Evolutionary conservation across 169 alveolate species (phyloP).

Genomic region (Cystoisospora suis): DNA sequence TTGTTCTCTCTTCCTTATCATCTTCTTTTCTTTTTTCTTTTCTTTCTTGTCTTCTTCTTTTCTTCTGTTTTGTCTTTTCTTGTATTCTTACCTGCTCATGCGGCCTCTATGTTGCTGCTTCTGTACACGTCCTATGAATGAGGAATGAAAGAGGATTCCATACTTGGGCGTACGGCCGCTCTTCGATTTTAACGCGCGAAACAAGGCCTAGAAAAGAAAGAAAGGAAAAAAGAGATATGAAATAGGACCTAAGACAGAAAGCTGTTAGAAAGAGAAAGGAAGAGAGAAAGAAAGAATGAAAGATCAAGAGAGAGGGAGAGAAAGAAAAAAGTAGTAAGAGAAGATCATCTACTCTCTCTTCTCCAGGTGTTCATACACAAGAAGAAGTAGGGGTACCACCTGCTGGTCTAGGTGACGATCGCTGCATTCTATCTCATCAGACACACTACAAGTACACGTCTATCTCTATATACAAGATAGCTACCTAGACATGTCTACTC

Average conservation of each 20-base stretch:
- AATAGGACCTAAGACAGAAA: background rate
- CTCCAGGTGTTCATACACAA: background rate
- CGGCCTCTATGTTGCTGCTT: constrained; percentile 90
- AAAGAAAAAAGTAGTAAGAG: background rate
- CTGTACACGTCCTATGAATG: constrained; percentile 96
- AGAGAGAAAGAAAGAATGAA: background rate
- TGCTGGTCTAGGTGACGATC: too few species aligned
- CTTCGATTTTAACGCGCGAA: constrained; percentile 96
- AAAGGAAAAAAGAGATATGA: background rate
- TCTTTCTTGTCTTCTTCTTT: background rate
- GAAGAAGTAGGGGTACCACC: background rate
- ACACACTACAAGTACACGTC: too few species aligned
- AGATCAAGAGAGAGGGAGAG: background rate
- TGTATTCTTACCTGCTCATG: constrained; percentile 66
- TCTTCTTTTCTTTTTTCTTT: background rate
- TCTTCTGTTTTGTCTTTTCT: too few species aligned
- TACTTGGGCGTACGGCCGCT: constrained; percentile 98
- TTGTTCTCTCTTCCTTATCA: too few species aligned
- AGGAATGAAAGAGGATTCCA: constrained; percentile 96
- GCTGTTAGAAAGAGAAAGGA: background rate
- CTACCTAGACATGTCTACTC: too few species aligned
- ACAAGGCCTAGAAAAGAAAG: constrained; percentile 97
- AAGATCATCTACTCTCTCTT: background rate
- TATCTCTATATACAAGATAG: too few species aligned
- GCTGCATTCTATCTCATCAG: too few species aligned